phyloP scores from a whole-genome alignment of 208 protist species.

The Naegleria lovaniensis region DNA sequence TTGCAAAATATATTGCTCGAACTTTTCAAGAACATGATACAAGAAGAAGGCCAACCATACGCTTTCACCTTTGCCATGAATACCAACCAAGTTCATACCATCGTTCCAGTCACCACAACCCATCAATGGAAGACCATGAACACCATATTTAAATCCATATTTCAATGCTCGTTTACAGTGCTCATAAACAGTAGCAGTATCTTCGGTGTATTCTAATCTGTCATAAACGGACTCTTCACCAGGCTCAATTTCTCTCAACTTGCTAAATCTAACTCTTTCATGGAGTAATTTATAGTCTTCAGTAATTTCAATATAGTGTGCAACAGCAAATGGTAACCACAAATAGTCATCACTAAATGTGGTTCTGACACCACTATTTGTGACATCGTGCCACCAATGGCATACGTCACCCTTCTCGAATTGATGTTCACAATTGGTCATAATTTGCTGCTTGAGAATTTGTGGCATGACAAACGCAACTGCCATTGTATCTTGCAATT shows the following conservation, averaged over 20 bases:
- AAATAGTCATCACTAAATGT: conserved; percentile 20
- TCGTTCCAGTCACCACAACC: conserved; percentile 35
- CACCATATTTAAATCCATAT: conserved; percentile 27
- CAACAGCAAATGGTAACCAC: conserved; percentile 23
- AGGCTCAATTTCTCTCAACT: not conserved
- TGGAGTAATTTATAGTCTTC: not conserved
- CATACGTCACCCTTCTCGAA: conserved; percentile 22
- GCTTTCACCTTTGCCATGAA: conserved; percentile 24
- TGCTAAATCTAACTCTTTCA: not conserved
- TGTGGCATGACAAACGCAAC: not conserved
- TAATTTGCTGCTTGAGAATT: conserved; percentile 9
- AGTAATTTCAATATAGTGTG: not conserved
- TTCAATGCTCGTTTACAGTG: conserved; percentile 3
- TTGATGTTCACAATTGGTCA: conserved; percentile 23
- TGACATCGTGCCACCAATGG: conserved; percentile 21
- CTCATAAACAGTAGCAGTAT: conserved; percentile 1
- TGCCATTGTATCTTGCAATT: conserved; percentile 6
- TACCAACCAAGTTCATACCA: conserved; percentile 31
- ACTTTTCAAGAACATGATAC: conserved; percentile 29
- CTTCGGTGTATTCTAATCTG: not conserved
- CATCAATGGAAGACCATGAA: conserved; percentile 29
- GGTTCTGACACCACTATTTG: conserved; percentile 16
- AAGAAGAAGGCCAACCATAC: conserved; percentile 32
- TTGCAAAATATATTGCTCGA: not conserved
- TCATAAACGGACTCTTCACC: conserved; percentile 24